These are phyloP conservation scores for Claviceps cyperi DNA, from an alignment of 2,329 filamentous ascomycete genomes.

Conservation along the genomic window DNA sequence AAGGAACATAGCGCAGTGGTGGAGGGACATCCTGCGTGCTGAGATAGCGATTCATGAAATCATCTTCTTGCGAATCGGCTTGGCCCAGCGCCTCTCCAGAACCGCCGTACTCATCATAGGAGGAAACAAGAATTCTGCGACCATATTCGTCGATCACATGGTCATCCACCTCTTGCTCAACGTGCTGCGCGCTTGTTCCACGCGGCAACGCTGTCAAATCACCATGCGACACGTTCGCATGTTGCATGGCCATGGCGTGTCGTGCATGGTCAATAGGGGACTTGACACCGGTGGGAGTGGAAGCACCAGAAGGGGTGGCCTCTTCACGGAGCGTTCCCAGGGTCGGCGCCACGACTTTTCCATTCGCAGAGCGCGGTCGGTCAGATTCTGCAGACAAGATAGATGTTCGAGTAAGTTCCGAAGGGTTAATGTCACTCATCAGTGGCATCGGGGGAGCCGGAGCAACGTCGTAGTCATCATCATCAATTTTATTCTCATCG, in stretches of 20 bases:
- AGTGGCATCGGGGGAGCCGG: constrained; percentile 67
- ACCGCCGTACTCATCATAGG: constrained; percentile 29
- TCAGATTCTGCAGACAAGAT: constrained; percentile 73
- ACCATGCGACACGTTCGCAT: constrained; percentile 48
- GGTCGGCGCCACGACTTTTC: constrained; percentile 31
- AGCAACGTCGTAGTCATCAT: constrained; percentile 21
- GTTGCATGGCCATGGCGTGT: constrained; percentile 51
- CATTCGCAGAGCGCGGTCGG: constrained; percentile 52
- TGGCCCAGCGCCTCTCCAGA: constrained; percentile 14
- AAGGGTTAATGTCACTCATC: constrained; percentile 71
- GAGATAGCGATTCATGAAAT: constrained; percentile 34
- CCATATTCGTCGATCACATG: constrained; percentile 33
- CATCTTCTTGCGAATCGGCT: constrained; percentile 26
- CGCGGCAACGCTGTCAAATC: constrained; percentile 41
- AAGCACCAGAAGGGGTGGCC: constrained; percentile 43
- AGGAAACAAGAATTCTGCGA: constrained; percentile 25
- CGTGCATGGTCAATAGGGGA: constrained; percentile 36
- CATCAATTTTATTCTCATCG: not conserved
- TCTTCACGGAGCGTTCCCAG: constrained; percentile 48
- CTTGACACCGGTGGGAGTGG: constrained; percentile 48
- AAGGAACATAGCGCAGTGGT: constrained; percentile 51
- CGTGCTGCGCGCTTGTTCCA: constrained; percentile 24
- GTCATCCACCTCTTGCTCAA: constrained; percentile 19
- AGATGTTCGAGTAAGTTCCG: constrained; percentile 76
- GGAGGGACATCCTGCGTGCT: constrained; percentile 48